Conservation (phyloP, 148 eudicot genomes). For the Tetragonia tetragonoides region DNA sequence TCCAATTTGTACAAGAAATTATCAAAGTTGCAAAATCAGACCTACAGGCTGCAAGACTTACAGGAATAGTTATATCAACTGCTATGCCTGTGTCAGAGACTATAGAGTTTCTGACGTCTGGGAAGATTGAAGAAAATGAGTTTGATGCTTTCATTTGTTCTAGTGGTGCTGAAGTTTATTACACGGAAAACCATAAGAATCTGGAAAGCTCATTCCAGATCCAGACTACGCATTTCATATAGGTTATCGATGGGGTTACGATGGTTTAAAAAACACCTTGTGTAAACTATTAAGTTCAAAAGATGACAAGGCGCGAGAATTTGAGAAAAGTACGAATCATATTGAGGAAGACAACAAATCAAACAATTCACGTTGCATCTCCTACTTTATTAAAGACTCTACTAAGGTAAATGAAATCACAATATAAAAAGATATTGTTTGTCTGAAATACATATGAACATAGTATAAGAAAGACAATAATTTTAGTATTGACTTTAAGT, state of each 20-base stretch:
- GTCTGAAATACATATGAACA: too few relatives aligned
- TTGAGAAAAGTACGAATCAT: conserved; percentile 21
- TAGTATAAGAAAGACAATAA: background rate
- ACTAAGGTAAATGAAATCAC: conserved; percentile 37
- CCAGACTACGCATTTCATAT: conserved; percentile 60
- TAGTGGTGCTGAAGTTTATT: conserved; percentile 72
- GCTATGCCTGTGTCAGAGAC: conserved; percentile 64
- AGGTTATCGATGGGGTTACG: conserved; percentile 76
- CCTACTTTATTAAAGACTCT: conserved; percentile 55
- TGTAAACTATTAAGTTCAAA: conserved; percentile 49
- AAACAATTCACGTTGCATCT: conserved; percentile 60
- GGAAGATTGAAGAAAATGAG: conserved; percentile 52
- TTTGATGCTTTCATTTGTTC: conserved; percentile 76
- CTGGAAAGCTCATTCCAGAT: conserved; percentile 49
- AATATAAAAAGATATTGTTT: too few relatives aligned
- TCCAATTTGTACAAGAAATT: conserved; percentile 49
- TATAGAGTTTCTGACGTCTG: conserved; percentile 43
- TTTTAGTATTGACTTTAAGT: background rate
- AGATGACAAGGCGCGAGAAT: conserved; percentile 34
- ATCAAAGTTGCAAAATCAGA: conserved; percentile 50
- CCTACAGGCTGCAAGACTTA: conserved; percentile 43
- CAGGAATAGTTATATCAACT: conserved; percentile 61
- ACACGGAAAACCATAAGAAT: conserved; percentile 56
- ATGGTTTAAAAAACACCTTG: conserved; percentile 57
- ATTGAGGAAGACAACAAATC: conserved; percentile 51